Base-by-base conservation (phyloP, 371 early-diverging fungal species). In the Mucor lusitanicus region DNA sequence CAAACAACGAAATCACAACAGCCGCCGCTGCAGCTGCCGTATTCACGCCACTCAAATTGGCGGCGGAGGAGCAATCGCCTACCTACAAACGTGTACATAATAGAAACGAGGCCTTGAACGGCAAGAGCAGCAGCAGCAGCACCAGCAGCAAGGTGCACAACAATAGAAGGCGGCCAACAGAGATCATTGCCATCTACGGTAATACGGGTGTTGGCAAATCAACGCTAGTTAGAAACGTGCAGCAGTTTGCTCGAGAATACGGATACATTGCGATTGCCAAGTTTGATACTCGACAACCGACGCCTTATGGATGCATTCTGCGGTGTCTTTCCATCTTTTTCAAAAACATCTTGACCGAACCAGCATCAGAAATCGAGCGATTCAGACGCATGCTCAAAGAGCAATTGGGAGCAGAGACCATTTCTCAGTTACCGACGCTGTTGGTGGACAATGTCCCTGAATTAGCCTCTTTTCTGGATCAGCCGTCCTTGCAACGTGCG, bases 131-230 rank as follows among this genome's bases (percentile, higher is more conserved):
- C 25, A 64, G 42, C 30, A 61, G 54, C 3, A 53, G 64, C 25
- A 60, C 42, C 3, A 53, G 64, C 25, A 64, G 42, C 30, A 61
- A 57, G 32, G n/a, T 63, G 3, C 33, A 59, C 25, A 46, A 40
- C 37, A 65, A 67, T 27, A 44, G 64, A 48, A 80, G 73, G 61
- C 53, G 76, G 37, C 73, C 69, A 0, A 80, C 79, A 4, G 83
- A 83, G 59, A 75, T 81, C 30, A 72, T 83, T 13, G 75, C 78
- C 8, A 77, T 83, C n/a, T 68, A 77, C 46, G 83, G 83, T 13
- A 72, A 70, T 17, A 65, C 76, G 2, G 83, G 83, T 33, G 81
- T 79, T 67, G 83, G 83, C 9, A 83, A 83, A 71, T 79, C 83
- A 0, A 80, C 78, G 0, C 39, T 83, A 6, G 63, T 79, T n/a